Evolutionary conservation across 2,329 filamentous ascomycete species (phyloP).

Genomic region (Hortaea sp.): DNA sequence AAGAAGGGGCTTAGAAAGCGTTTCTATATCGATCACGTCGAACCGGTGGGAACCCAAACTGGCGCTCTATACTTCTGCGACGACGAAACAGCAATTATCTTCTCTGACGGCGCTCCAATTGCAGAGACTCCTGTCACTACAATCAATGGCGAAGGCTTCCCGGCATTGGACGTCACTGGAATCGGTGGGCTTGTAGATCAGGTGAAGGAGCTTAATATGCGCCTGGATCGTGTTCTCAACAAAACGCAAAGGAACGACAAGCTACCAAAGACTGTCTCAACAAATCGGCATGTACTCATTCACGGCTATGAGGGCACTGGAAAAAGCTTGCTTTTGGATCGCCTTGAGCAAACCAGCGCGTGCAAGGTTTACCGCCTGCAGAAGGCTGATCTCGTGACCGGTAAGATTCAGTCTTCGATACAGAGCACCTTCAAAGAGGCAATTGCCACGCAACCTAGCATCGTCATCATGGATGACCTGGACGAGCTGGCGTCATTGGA

Average conservation of each 20-base stretch:
- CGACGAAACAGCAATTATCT: slow-evolving; percentile 13
- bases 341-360: slow-evolving; percentile 50
- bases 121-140: background rate
- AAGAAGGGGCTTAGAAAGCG: slow-evolving; percentile 48
- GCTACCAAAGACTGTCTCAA: background rate
- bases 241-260: background rate
- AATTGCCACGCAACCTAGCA: slow-evolving; percentile 57
- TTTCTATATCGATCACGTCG: slow-evolving; percentile 52
- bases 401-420: slow-evolving; percentile 42
- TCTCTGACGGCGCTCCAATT: slow-evolving; percentile 4
- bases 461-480: slow-evolving; percentile 70
- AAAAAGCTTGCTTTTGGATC: slow-evolving; percentile 64
- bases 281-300: slow-evolving; percentile 52
- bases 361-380: slow-evolving; percentile 58
- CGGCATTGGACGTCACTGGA: slow-evolving; percentile 29
- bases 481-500: slow-evolving; percentile 57
- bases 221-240: slow-evolving; percentile 37
- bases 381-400: slow-evolving; percentile 26
- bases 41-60: slow-evolving; percentile 7
- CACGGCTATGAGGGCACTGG: slow-evolving; percentile 78
- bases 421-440: slow-evolving; percentile 62
- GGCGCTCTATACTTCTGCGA: background rate
- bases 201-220: slow-evolving; percentile 55
- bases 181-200: slow-evolving; percentile 61
- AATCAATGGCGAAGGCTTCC: background rate